Evolutionary conservation across 805 yeast genomes (phyloP).

Genomic region (Starmera dryadoides): DNA sequence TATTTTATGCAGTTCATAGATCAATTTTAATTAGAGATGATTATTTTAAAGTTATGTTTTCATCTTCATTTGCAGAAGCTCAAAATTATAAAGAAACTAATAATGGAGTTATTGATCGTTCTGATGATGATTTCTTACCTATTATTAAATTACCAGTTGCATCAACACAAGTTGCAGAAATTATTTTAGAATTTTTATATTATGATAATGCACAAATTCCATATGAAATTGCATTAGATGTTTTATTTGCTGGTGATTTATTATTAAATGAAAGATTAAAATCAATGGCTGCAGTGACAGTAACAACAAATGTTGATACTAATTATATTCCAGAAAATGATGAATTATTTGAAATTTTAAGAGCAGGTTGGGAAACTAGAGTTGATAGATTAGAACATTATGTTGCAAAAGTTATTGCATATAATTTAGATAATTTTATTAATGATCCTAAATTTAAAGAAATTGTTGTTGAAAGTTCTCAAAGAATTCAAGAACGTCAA

Average conservation of each 20-base stretch:
- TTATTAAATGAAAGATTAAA: constrained; percentile 56
- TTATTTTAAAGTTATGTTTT: constrained; percentile 58
- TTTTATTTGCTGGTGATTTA: constrained; percentile 49
- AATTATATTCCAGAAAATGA: constrained; percentile 21
- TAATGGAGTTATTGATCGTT: constrained; percentile 3
- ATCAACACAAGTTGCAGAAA: constrained; percentile 35
- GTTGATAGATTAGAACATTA: constrained; percentile 58
- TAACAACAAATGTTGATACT: constrained; percentile 25
- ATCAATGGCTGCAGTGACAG: constrained; percentile 47
- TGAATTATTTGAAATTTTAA: constrained; percentile 47
- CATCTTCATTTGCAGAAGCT: constrained; percentile 38
- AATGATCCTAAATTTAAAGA: constrained; percentile 30
- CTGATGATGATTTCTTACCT: constrained; percentile 16
- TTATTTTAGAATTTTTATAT: constrained; percentile 48
- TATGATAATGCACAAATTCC: constrained; percentile 52
- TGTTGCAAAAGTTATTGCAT: constrained; percentile 53
- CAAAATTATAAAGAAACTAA: constrained; percentile 6
- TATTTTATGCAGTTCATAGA: constrained; percentile 56
- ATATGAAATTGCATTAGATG: constrained; percentile 42
- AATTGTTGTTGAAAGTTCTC: constrained; percentile 40
- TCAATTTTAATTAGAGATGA: constrained; percentile 54
- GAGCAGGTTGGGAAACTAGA: constrained; percentile 62
- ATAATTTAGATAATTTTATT: constrained; percentile 32
- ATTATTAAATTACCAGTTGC: constrained; percentile 24
- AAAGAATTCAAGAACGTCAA: constrained; percentile 50